Conservation (phyloP, 1,139 yeast genomes). For the Sugiyamaella paludigena region DNA sequence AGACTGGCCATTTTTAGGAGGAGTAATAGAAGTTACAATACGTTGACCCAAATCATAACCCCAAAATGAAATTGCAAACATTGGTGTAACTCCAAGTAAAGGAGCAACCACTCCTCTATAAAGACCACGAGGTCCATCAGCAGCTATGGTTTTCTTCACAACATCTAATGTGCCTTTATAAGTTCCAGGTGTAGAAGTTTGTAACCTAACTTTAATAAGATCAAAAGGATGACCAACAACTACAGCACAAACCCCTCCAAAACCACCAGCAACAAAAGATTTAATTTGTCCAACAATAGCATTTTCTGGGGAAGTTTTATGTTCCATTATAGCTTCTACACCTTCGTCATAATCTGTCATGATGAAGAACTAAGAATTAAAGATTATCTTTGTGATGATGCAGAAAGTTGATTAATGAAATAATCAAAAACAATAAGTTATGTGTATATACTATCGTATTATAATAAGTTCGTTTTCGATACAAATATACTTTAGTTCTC, state of each 20-base stretch:
- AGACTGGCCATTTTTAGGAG: conserved; percentile 40
- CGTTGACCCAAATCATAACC: conserved; percentile 93
- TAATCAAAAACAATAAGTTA: neutral
- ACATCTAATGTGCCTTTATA: conserved; percentile 64
- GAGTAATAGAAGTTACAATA: conserved; percentile 52
- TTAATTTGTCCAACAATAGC: conserved; percentile 50
- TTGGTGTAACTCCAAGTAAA: conserved; percentile 90
- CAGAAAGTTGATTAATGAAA: neutral
- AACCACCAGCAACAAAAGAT: conserved; percentile 89
- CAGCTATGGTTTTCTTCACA: conserved; percentile 61
- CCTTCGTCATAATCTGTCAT: conserved; percentile 18
- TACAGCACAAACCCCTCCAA: conserved; percentile 81
- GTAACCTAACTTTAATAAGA: conserved; percentile 86
- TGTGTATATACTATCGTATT: too few species aligned
- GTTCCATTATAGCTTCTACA: conserved; percentile 17
- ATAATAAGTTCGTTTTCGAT: too few species aligned
- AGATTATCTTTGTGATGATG: neutral
- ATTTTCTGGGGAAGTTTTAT: conserved; percentile 11
- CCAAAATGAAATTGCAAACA: conserved; percentile 98
- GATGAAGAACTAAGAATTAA: neutral
- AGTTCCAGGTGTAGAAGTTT: conserved; percentile 53
- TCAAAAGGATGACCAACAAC: conserved; percentile 96
- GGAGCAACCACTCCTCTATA: conserved; percentile 91
- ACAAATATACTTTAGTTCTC: too few species aligned
- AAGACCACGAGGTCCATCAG: conserved; percentile 74